Percentiles rank a stretch among this genome's conserved stretches.
Evolutionary conservation across 768 basidiomycete genomes (phyloP).

Genomic region (Tricholoma furcatifolium): DNA sequence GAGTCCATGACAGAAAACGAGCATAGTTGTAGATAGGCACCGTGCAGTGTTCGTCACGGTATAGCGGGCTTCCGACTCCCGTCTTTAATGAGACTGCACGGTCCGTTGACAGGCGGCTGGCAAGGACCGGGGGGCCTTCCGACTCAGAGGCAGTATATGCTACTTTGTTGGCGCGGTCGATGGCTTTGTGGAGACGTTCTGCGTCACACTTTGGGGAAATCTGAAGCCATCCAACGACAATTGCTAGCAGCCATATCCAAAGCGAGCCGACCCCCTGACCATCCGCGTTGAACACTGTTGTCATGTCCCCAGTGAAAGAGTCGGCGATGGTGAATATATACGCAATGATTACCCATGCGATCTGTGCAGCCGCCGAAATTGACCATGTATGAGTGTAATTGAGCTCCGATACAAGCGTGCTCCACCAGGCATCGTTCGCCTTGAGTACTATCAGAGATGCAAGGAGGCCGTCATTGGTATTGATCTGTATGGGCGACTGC

Average conservation of each 20-base stretch:
- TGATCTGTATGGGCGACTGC: slow-evolving; percentile 37
- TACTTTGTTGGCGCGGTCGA: slow-evolving; percentile 29
- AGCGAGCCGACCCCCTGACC: slow-evolving; percentile 40
- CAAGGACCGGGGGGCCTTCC: slow-evolving; percentile 1
- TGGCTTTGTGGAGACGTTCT: slow-evolving; percentile 26
- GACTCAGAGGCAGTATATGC: slow-evolving; percentile 23
- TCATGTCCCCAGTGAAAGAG: slow-evolving; percentile 26
- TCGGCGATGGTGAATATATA: slow-evolving; percentile 39
- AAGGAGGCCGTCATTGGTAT: slow-evolving; percentile 26
- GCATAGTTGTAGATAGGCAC: slow-evolving; percentile 31
- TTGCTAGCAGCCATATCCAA: slow-evolving; percentile 45
- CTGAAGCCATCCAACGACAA: slow-evolving; percentile 43
- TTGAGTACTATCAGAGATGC: slow-evolving; percentile 42
- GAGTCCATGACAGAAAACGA: slow-evolving; percentile 27
- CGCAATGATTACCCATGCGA: slow-evolving; percentile 44
- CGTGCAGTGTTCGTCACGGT: slow-evolving; percentile 22
- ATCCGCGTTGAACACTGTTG: slow-evolving; percentile 24
- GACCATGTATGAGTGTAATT: slow-evolving; percentile 37
- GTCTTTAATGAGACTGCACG: slow-evolving; percentile 20
- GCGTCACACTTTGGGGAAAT: slow-evolving; percentile 42
- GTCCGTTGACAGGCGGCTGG: slow-evolving; percentile 9
- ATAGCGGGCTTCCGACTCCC: slow-evolving; percentile 10
- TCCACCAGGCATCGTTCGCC: slow-evolving; percentile 44
- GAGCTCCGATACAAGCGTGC: slow-evolving; percentile 27
- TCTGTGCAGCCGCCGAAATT: slow-evolving; percentile 29